These are phyloP conservation scores for Tuber umbilicatum DNA, from an alignment of 495 filamentous ascomycete species.

Conservation along the genomic window DNA sequence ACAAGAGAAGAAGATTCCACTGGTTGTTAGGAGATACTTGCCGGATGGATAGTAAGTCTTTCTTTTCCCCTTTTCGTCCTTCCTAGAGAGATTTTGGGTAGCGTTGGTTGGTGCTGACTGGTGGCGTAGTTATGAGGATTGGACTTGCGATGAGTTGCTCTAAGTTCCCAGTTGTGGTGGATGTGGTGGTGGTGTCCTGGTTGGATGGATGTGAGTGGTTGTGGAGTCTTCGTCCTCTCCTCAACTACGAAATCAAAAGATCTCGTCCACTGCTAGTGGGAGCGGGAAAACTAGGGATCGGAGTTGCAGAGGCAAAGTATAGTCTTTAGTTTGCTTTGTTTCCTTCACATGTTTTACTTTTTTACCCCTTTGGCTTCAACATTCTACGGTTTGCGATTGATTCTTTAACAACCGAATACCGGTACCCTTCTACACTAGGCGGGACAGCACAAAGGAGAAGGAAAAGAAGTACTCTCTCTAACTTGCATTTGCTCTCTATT, in stretches of 20 bases:
- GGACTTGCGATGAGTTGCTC: slow-evolving; percentile 88
- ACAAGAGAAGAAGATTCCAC: slow-evolving; percentile 94
- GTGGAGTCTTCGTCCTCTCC: not conserved
- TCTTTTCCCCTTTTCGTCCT: slow-evolving; percentile 2
- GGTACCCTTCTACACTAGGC: not conserved
- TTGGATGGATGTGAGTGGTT: not conserved
- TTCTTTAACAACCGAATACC: not conserved
- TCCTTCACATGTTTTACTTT: not conserved
- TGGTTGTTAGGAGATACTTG: slow-evolving; percentile 89
- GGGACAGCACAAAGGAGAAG: not conserved
- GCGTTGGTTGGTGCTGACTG: slow-evolving; percentile 11
- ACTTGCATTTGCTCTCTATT: not conserved
- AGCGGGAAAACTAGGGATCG: not conserved
- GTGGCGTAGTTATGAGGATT: slow-evolving; percentile 81
- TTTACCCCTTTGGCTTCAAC: not conserved
- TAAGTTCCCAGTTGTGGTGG: slow-evolving; percentile 15
- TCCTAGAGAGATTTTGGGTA: slow-evolving; percentile 1
- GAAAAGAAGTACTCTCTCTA: not conserved
- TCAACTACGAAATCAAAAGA: not conserved
- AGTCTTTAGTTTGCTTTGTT: not conserved
- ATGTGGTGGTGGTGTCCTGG: not conserved
- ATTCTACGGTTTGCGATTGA: not conserved
- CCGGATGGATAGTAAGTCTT: slow-evolving; percentile 86
- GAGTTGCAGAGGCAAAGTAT: not conserved
- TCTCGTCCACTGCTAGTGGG: not conserved